Conservation (phyloP, 257 asterid genomes). For the Anisodus acutangulus region DNA sequence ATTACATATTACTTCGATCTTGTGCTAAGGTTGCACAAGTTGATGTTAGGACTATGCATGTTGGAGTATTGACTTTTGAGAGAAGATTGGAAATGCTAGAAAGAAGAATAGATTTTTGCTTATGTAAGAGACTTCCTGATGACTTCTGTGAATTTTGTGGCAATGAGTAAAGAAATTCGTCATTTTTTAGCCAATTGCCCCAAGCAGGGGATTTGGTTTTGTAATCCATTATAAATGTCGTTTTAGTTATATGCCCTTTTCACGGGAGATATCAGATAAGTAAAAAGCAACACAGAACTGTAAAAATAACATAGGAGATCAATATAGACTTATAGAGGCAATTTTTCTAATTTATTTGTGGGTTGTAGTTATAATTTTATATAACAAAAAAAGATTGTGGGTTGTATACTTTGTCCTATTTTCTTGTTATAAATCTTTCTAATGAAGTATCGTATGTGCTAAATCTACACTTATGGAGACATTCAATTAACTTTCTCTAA, state of each 20-base stretch:
- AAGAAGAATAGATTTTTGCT: conserved; percentile 48
- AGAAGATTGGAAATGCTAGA: conserved; percentile 67
- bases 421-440: too few species aligned
- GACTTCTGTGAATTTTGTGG: conserved; percentile 42
- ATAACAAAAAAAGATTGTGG: too few species aligned
- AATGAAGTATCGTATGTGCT: too few species aligned
- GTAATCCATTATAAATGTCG: neutral
- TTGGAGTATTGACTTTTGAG: conserved; percentile 70
- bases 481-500: too few species aligned
- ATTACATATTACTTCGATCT: conserved; percentile 67
- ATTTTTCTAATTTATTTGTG: too few species aligned
- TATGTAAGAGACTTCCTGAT: conserved; percentile 31
- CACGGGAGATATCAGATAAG: too few species aligned
- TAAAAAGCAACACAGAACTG: too few species aligned
- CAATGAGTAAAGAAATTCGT: neutral
- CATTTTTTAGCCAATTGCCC: neutral
- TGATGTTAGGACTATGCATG: conserved; percentile 71
- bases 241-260: too few species aligned
- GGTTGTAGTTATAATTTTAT: too few species aligned
- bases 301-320: too few species aligned
- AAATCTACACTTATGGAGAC: too few species aligned
- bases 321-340: neutral
- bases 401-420: too few species aligned
- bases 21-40: conserved; percentile 77
- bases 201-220: neutral